These are phyloP conservation scores for Torulaspora maleeae DNA, from an alignment of 805 yeast genomes.

Conservation along the genomic window DNA sequence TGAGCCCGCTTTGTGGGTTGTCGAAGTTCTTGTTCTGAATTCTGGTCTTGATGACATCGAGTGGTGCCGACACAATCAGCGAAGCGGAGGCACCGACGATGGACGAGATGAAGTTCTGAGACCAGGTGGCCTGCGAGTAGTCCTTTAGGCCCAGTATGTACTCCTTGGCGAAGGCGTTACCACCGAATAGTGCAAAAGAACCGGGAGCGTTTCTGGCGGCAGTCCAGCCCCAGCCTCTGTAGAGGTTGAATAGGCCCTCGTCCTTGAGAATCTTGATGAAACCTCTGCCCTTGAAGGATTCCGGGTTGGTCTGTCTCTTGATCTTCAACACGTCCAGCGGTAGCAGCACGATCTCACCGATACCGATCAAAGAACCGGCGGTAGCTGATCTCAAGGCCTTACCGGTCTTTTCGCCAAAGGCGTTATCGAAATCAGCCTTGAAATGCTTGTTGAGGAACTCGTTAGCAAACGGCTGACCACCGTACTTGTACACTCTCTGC, in stretches of 20 bases:
- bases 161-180: conserved; percentile 98
- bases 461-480: conserved; percentile 98
- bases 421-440: conserved; percentile 61
- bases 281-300: conserved; percentile 97
- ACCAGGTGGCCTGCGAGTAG: conserved; percentile 89
- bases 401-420: conserved; percentile 91
- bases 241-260: conserved; percentile 81
- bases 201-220: conserved; percentile 99
- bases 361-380: conserved; percentile 95
- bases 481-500: conserved; percentile 97
- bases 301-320: conserved; percentile 99
- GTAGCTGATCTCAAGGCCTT: conserved; percentile 96
- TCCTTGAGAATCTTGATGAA: conserved; percentile 78
- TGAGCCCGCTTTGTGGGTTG: conserved; percentile 90
- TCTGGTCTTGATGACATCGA: conserved; percentile 97
- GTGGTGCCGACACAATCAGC: conserved; percentile 92
- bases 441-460: conserved; percentile 79
- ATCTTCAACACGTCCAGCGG: conserved; percentile 96
- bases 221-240: conserved; percentile 99
- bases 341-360: conserved; percentile 92
- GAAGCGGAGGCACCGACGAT: conserved; percentile 97
- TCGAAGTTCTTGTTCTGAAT: conserved; percentile 96
- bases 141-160: conserved; percentile 82
- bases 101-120: conserved; percentile 90
- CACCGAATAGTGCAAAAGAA: conserved; percentile 95